Evolutionary conservation across 768 basidiomycete species (phyloP).

Genomic region (Lactarius evosmus): DNA sequence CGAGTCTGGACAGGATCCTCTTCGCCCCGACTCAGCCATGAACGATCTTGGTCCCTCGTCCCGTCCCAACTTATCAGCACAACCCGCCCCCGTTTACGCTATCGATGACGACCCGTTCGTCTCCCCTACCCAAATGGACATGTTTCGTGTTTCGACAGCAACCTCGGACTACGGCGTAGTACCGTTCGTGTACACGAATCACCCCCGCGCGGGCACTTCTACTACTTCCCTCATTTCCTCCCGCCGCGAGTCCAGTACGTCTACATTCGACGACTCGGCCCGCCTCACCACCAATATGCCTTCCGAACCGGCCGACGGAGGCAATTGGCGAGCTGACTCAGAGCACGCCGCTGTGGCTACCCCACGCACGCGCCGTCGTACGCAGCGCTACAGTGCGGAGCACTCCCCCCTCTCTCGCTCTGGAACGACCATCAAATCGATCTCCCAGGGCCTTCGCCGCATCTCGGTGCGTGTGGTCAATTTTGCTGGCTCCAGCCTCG

Average conservation of each 20-base stretch:
- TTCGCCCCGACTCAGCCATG: constrained; percentile 38
- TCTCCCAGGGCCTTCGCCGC: constrained; percentile 55
- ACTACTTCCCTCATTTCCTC: constrained; percentile 49
- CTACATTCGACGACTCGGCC: constrained; percentile 55
- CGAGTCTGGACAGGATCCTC: constrained; percentile 47
- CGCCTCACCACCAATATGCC: constrained; percentile 56
- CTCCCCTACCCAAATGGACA: constrained; percentile 38
- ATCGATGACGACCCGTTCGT: constrained; percentile 50
- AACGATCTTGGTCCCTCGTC: constrained; percentile 29
- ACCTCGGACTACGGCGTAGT: constrained; percentile 25
- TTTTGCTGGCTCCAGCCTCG: constrained; percentile 57
- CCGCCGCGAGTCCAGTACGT: constrained; percentile 34
- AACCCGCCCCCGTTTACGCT: constrained; percentile 19
- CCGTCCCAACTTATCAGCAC: not conserved
- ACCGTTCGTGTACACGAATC: constrained; percentile 39
- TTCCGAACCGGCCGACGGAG: constrained; percentile 31
- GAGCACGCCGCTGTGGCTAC: constrained; percentile 38
- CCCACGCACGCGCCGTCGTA: constrained; percentile 40
- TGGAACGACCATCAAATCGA: constrained; percentile 53
- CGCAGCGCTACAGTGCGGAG: constrained; percentile 50
- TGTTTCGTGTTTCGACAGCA: constrained; percentile 23
- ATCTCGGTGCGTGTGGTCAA: constrained; percentile 83
- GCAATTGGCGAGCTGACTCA: constrained; percentile 31
- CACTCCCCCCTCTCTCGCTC: constrained; percentile 62
- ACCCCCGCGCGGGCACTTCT: constrained; percentile 46